Conservation (phyloP, 495 filamentous ascomycete genomes). For the Penicillium daleae region DNA sequence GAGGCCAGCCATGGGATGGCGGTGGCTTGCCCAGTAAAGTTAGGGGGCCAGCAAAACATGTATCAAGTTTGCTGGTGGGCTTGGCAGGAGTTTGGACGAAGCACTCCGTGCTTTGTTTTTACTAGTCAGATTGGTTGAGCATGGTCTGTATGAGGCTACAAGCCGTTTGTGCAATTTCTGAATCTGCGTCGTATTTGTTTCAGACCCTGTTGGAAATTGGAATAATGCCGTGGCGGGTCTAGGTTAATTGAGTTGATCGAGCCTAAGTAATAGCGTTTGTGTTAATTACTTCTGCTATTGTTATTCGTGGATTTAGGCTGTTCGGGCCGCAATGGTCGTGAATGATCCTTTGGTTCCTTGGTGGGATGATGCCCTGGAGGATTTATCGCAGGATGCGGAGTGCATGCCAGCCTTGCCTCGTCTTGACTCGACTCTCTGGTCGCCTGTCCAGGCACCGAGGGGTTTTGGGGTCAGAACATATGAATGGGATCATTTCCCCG, state of each 20-base stretch:
- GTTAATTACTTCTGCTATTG: not conserved
- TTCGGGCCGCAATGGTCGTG: not conserved
- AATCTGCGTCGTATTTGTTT: not conserved
- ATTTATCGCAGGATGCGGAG: not conserved
- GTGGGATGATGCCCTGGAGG: not conserved
- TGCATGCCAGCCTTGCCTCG: not conserved
- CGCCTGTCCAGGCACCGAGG: not conserved
- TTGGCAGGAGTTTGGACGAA: not conserved
- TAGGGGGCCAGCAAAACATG: not conserved
- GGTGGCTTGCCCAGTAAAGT: slow-evolving; percentile 12
- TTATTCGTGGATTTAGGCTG: slow-evolving; percentile 3
- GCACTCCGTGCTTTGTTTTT: not conserved
- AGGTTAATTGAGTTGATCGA: not conserved
- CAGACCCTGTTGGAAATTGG: slow-evolving; percentile 2
- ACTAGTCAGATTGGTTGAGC: not conserved
- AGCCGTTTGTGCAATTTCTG: not conserved
- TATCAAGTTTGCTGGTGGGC: not conserved
- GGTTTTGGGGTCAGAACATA: not conserved
- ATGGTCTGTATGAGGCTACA: not conserved
- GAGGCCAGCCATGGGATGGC: not conserved
- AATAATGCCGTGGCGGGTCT: not conserved
- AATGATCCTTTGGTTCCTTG: not conserved
- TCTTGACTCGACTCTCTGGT: not conserved
- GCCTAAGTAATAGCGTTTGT: not conserved
- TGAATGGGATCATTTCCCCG: not conserved